Percentiles rank a stretch among this genome's conserved stretches.
Conservation (phyloP, 257 asterid genomes). For the Jaltomata sinuosa region DNA sequence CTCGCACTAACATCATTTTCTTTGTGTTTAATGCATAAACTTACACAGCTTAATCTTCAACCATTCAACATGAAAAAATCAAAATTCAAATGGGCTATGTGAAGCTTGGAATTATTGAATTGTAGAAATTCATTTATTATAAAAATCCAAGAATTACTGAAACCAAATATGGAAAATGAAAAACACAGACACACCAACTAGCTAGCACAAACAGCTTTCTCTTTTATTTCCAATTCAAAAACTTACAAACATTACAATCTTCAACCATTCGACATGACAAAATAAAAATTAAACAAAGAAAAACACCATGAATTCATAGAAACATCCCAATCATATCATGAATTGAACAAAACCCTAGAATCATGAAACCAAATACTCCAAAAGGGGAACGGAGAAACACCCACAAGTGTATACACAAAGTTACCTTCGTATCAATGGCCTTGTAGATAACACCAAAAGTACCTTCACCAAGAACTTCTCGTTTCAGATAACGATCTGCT, state of each 20-base stretch:
- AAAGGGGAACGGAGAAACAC: neutral
- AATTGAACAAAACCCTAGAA: neutral
- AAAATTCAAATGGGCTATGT: neutral
- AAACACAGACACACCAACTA: neutral
- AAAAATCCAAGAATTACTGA: neutral
- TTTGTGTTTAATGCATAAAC: neutral
- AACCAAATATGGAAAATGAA: neutral
- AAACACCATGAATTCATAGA: neutral
- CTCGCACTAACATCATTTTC: neutral
- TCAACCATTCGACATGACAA: neutral
- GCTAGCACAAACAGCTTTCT: neutral
- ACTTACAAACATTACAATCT: neutral
- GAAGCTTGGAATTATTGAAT: neutral
- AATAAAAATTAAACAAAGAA: neutral
- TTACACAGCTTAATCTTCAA: neutral
- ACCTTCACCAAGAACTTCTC: conserved; percentile 85
- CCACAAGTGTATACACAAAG: neutral
- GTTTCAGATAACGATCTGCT: conserved; percentile 84
- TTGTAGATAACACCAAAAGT: conserved; percentile 90
- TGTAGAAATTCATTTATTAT: neutral
- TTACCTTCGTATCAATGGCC: conserved; percentile 86
- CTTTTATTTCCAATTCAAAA: neutral
- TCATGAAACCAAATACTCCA: neutral
- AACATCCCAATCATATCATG: neutral
- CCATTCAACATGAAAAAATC: neutral